Conservation (phyloP, 2,329 filamentous ascomycete genomes). For the Zasmidium angulare region DNA sequence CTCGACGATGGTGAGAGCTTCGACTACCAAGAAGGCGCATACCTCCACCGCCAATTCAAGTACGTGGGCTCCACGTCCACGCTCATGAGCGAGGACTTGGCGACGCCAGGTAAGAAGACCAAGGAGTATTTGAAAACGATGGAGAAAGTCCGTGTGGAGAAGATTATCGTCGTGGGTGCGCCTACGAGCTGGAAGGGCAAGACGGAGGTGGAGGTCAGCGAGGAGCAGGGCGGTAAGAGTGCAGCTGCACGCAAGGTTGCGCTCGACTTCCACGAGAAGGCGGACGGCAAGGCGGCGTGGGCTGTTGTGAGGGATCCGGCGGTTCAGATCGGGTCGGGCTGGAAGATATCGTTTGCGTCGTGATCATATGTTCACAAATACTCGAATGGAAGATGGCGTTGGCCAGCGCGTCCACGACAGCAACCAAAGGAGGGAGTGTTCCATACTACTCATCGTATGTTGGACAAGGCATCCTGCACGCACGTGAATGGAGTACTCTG, state of each 20-base stretch:
- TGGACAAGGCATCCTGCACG: neutral
- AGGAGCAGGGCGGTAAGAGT: conserved; percentile 51
- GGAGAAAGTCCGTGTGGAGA: conserved; percentile 75
- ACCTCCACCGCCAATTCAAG: conserved; percentile 79
- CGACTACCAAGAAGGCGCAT: conserved; percentile 80
- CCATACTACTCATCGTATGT: no score
- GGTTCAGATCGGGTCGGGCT: conserved; percentile 62
- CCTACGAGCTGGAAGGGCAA: conserved; percentile 69
- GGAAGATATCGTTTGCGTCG: conserved; percentile 58
- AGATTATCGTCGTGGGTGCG: conserved; percentile 78
- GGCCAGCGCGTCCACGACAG: neutral
- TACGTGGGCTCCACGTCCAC: conserved; percentile 57
- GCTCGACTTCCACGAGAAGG: conserved; percentile 58
- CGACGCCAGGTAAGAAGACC: conserved; percentile 60
- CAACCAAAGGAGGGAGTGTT: no score
- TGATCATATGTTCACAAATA: no score
- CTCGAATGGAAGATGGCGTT: no score
- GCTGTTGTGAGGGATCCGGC: conserved; percentile 64
- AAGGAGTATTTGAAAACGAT: conserved; percentile 77
- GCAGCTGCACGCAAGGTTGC: conserved; percentile 49
- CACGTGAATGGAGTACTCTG: no score
- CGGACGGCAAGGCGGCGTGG: conserved; percentile 58
- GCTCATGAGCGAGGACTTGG: conserved; percentile 68
- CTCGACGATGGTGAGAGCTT: conserved; percentile 92
- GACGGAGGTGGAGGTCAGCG: conserved; percentile 64